These are phyloP conservation scores for Hordeum pubiflorum DNA, from an alignment of 202 grass and related monocot species.

Conservation along the genomic window DNA sequence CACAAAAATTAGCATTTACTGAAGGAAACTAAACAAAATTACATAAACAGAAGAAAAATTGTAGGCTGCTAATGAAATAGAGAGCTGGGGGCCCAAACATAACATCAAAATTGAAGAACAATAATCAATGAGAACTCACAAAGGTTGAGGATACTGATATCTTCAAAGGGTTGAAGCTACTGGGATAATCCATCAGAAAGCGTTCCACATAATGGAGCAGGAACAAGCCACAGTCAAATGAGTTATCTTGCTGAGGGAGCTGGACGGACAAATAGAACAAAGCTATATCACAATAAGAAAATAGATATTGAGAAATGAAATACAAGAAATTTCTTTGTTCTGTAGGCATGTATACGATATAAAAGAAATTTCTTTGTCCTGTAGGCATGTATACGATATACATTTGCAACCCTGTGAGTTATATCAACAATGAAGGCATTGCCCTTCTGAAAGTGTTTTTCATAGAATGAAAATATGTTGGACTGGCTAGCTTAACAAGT, in stretches of 20 bases:
- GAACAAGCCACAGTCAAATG: conserved; percentile 91
- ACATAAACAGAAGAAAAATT: not conserved
- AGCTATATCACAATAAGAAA: not conserved
- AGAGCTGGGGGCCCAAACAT: not conserved
- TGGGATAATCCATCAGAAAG: conserved; percentile 79
- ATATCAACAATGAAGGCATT: not conserved
- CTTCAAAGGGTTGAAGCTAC: conserved; percentile 61
- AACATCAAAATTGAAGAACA: conserved; percentile 20
- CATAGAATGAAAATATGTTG: not conserved
- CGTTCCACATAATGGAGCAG: conserved; percentile 85
- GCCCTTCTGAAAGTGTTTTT: not conserved
- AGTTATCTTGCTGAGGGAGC: conserved; percentile 98
- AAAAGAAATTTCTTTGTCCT: not conserved
- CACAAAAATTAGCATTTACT: not conserved
- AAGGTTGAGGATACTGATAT: conserved; percentile 55
- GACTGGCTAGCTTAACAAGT: not conserved
- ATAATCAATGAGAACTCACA: conserved; percentile 51
- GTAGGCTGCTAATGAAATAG: not conserved
- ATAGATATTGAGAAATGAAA: not conserved
- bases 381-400: not conserved
- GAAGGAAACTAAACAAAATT: not conserved
- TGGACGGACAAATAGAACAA: conserved; percentile 31
- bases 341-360: not conserved
- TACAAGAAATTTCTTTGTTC: not conserved
- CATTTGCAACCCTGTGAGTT: not conserved